Percentiles rank a stretch among this genome's conserved stretches.
phyloP scores from a whole-genome alignment of 2,329 filamentous ascomycete species.

The Talaromyces rugulosus region DNA sequence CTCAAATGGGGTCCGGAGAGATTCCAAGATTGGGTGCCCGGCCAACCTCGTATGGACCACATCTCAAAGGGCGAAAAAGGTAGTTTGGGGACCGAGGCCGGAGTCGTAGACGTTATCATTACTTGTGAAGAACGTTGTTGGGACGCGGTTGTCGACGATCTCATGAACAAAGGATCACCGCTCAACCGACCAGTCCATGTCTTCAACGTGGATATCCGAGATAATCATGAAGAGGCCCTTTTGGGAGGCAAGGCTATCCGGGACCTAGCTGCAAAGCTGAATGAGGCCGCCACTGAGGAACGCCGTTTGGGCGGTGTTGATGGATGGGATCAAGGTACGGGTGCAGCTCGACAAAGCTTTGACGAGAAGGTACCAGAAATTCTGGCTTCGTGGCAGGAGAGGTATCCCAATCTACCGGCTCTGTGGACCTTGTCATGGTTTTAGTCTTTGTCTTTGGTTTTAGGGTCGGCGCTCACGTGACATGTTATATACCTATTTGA shows the following conservation, averaged over 20 bases:
- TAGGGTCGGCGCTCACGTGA: not conserved
- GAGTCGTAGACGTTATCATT: slow-evolving; percentile 88
- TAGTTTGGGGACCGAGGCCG: slow-evolving; percentile 75
- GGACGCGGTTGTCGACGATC: slow-evolving; percentile 94
- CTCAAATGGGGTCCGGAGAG: slow-evolving; percentile 95
- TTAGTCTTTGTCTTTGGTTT: not conserved
- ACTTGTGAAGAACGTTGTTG: slow-evolving; percentile 98
- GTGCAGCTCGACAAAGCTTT: slow-evolving; percentile 68
- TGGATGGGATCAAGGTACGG: slow-evolving; percentile 66
- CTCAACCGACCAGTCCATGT: slow-evolving; percentile 93
- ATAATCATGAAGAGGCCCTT: slow-evolving; percentile 95
- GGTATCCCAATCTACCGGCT: slow-evolving; percentile 85
- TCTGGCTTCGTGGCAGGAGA: slow-evolving; percentile 87
- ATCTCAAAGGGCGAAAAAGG: slow-evolving; percentile 67
- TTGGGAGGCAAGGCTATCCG: slow-evolving; percentile 88
- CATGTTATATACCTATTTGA: not conserved
- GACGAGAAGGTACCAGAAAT: slow-evolving; percentile 93
- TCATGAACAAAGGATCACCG: slow-evolving; percentile 77
- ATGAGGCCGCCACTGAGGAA: slow-evolving; percentile 74
- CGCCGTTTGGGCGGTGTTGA: slow-evolving; percentile 60
- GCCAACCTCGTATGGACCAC: slow-evolving; percentile 74
- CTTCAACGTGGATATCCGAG: slow-evolving; percentile 97
- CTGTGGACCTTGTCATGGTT: slow-evolving; percentile 90
- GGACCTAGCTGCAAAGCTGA: slow-evolving; percentile 81
- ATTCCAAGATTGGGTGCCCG: slow-evolving; percentile 96